These are phyloP conservation scores for Candida lessepsii DNA, from an alignment of 805 yeast genomes.

Conservation along the genomic window DNA sequence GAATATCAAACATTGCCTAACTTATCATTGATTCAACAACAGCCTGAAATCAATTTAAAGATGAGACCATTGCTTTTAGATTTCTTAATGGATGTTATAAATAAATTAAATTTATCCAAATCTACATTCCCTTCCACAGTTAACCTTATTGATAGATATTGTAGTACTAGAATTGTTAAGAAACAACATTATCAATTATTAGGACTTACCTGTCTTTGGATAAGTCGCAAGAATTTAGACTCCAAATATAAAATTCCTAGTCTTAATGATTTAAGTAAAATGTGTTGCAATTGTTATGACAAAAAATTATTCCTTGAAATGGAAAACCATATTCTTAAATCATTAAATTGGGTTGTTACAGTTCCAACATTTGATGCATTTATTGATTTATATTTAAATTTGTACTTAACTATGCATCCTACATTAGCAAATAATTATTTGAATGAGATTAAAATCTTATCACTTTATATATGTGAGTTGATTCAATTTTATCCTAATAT, in stretches of 20 bases:
- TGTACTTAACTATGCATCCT: constrained; percentile 30
- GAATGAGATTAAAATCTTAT: constrained; percentile 52
- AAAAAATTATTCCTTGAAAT: constrained; percentile 58
- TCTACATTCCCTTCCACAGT: constrained; percentile 46
- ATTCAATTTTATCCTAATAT: constrained; percentile 61
- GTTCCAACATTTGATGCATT: constrained; percentile 63
- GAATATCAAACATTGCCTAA: constrained; percentile 32
- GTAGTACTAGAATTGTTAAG: constrained; percentile 44
- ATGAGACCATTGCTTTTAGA: constrained; percentile 45
- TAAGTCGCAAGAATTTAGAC: constrained; percentile 47
- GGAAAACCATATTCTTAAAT: constrained; percentile 65
- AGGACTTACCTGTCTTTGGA: constrained; percentile 45
- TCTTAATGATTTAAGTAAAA: constrained; percentile 48
- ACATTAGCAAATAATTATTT: constrained; percentile 24
- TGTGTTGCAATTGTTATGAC: constrained; percentile 59
- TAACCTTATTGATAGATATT: constrained; percentile 43
- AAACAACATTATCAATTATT: constrained; percentile 46
- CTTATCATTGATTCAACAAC: constrained; percentile 41
- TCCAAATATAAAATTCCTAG: constrained; percentile 58
- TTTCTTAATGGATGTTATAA: constrained; percentile 45
- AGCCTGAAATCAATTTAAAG: constrained; percentile 44
- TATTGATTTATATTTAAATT: constrained; percentile 54
- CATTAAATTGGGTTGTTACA: constrained; percentile 63
- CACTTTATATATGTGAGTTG: constrained; percentile 64
- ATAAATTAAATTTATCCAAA: constrained; percentile 38